These are phyloP conservation scores for Alternaria dauci DNA, from an alignment of 2,329 filamentous ascomycete genomes.

Conservation along the genomic window DNA sequence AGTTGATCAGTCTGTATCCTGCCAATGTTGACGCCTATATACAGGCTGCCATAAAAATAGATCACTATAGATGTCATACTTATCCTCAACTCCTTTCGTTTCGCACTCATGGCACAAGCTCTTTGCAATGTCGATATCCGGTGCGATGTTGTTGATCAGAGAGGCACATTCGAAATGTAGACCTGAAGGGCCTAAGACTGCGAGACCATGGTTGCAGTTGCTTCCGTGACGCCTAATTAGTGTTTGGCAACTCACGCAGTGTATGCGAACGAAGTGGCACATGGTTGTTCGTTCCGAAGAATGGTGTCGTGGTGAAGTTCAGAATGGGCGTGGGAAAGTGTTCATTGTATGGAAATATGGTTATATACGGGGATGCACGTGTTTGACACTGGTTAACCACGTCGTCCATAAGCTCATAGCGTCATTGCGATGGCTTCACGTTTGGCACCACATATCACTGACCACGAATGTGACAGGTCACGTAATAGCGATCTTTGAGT, in stretches of 20 bases:
- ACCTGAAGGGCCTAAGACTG: neutral
- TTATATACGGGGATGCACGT: neutral
- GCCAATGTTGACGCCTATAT: neutral
- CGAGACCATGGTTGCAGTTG: neutral
- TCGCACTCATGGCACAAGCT: neutral
- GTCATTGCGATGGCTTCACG: neutral
- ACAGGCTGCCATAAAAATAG: neutral
- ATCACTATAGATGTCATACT: neutral
- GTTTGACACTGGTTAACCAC: neutral
- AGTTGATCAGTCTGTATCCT: neutral
- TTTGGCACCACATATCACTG: neutral
- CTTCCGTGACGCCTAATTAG: neutral
- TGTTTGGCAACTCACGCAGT: neutral
- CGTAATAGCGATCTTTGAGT: neutral
- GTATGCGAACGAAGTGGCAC: conserved; percentile 1
- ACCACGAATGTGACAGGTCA: neutral
- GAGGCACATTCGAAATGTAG: neutral
- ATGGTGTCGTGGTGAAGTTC: neutral
- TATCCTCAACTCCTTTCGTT: neutral
- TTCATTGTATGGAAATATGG: neutral
- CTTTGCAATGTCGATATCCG: neutral
- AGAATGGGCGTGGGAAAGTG: neutral
- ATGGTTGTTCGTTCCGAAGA: neutral
- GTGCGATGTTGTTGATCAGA: neutral
- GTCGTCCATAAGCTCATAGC: neutral